Percentiles rank a stretch among this genome's conserved stretches.
These are phyloP conservation scores for Cucumis melo DNA, from an alignment of 306 rosid genomes.

Conservation along the genomic window DNA sequence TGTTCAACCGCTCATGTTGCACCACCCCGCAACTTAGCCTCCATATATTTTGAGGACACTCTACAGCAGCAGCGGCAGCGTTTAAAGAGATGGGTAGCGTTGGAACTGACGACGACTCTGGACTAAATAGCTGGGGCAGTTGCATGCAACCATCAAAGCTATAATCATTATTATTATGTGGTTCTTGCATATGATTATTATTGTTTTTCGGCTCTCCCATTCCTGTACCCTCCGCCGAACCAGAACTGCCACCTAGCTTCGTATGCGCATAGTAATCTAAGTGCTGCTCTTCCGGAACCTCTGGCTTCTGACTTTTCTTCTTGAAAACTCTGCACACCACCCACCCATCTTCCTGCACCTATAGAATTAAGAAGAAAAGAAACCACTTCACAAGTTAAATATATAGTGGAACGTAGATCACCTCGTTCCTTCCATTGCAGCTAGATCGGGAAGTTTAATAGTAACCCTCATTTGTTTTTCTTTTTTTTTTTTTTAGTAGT, in stretches of 20 bases:
- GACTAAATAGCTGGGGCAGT: constrained; percentile 79
- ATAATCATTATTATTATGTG: constrained; percentile 20
- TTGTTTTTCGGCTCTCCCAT: constrained; percentile 41
- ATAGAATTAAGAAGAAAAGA: not conserved
- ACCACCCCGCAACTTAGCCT: constrained; percentile 26
- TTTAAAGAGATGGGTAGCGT: constrained; percentile 25
- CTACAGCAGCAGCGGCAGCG: not conserved
- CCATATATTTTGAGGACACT: constrained; percentile 31
- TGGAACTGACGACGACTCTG: constrained; percentile 31
- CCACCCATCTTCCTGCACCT: constrained; percentile 89
- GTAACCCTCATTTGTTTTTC: too few species aligned
- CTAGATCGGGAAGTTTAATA: too few species aligned
- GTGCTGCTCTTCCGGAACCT: constrained; percentile 25
- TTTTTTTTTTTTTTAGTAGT: too few species aligned
- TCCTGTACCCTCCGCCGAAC: not conserved
- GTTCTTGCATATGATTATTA: constrained; percentile 36
- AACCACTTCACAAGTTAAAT: too few species aligned
- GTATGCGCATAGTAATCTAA: constrained; percentile 13
- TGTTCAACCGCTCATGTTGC: constrained; percentile 39
- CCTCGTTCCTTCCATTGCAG: too few species aligned
- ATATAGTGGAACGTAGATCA: too few species aligned
- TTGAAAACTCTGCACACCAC: constrained; percentile 94
- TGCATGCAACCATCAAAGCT: constrained; percentile 56
- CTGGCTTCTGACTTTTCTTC: constrained; percentile 54
- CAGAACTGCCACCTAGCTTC: constrained; percentile 21